phyloP scores from a whole-genome alignment of 2,329 filamentous ascomycete genomes.

The Neofusicoccum sp. region DNA sequence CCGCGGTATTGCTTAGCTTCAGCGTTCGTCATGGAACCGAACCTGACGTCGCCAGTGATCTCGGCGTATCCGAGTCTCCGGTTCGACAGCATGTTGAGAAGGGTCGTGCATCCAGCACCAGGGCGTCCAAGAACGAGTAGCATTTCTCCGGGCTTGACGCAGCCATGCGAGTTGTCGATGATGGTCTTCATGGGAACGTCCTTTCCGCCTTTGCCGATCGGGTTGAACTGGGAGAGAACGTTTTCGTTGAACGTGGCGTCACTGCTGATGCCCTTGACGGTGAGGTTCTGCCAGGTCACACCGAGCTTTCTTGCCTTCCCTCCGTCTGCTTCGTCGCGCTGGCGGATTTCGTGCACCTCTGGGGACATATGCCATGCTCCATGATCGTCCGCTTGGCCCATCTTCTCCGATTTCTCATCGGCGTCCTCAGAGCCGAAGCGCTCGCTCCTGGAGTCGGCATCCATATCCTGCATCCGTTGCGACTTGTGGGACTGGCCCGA shows the following conservation, averaged over 20 bases:
- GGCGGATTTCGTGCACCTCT: slow-evolving; percentile 1
- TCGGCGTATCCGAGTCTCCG: slow-evolving; percentile 19
- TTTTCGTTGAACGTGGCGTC: slow-evolving; percentile 23
- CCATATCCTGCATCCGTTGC: slow-evolving; percentile 3
- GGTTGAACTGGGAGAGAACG: slow-evolving; percentile 21
- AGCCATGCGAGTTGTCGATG: slow-evolving; percentile 39
- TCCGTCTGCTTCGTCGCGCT: slow-evolving; percentile 11
- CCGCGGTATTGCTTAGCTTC: slow-evolving; percentile 54
- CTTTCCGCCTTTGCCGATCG: neutral
- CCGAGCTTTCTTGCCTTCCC: slow-evolving; percentile 10
- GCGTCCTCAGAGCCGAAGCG: slow-evolving; percentile 9
- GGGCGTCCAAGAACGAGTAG: slow-evolving; percentile 66
- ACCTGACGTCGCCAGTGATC: slow-evolving; percentile 49
- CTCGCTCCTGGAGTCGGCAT: slow-evolving; percentile 14
- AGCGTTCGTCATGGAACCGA: slow-evolving; percentile 50
- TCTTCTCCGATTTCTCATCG: slow-evolving; percentile 12
- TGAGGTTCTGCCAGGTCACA: slow-evolving; percentile 20
- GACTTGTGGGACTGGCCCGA: neutral
- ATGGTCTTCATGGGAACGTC: slow-evolving; percentile 21
- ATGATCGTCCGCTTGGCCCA: neutral
- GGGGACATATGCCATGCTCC: slow-evolving; percentile 5
- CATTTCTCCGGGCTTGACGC: slow-evolving; percentile 68
- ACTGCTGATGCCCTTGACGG: slow-evolving; percentile 17
- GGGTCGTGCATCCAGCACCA: slow-evolving; percentile 80
- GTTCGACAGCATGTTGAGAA: slow-evolving; percentile 71